Conservation (phyloP, 202 grass and related monocot genomes). For the Eragrostis tef region DNA sequence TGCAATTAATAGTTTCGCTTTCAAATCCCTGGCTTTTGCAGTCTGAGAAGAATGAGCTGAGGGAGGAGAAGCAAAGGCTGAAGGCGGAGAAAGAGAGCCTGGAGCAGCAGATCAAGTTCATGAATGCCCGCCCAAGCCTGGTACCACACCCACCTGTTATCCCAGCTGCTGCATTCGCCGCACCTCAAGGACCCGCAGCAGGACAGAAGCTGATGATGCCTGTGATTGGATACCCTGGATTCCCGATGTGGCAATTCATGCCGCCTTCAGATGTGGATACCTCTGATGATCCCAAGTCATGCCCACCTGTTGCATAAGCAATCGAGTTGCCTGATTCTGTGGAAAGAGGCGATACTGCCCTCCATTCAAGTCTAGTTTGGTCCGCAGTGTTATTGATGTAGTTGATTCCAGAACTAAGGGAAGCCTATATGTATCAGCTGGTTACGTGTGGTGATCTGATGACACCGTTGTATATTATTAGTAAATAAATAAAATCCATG, state of each 20-base stretch:
- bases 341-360: constrained; percentile 52
- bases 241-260: constrained; percentile 99
- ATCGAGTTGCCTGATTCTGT: constrained; percentile 14
- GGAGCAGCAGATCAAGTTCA: constrained; percentile 94
- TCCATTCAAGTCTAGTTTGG: constrained; percentile 35
- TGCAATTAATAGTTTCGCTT: constrained; percentile 9
- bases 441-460: constrained; percentile 33
- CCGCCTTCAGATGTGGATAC: constrained; percentile 92
- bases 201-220: constrained; percentile 95
- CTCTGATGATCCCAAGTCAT: constrained; percentile 78
- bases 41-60: constrained; percentile 94
- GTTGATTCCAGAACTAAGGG: constrained; percentile 38
- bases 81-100: constrained; percentile 93
- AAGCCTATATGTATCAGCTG: constrained; percentile 29
- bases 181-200: constrained; percentile 56
- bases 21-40: constrained; percentile 49
- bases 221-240: constrained; percentile 82
- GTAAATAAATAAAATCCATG: constrained; percentile 57
- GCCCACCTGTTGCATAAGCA: constrained; percentile 80
- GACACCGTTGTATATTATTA: constrained; percentile 58
- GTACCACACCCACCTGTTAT: constrained; percentile 78
- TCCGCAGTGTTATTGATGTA: constrained; percentile 38
- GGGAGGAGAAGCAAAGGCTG: constrained; percentile 92
- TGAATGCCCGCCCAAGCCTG: constrained; percentile 63
- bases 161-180: constrained; percentile 61